Evolutionary conservation across 805 yeast genomes (phyloP).

Genomic region (Yamadazyma tumulicola): DNA sequence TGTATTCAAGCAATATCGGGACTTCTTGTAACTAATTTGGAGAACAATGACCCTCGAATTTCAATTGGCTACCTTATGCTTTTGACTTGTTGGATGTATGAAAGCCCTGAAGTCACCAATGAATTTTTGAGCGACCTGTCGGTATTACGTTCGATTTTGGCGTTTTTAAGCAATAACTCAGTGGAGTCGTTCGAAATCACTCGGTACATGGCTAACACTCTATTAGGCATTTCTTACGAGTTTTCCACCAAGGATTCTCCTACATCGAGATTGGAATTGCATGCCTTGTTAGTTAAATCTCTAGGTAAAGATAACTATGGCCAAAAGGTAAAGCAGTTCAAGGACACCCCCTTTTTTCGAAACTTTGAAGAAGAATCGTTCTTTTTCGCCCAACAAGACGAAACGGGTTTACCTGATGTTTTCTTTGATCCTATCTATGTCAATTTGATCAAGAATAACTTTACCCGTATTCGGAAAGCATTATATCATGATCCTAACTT

Average conservation of each 20-base stretch:
- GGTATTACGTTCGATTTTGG: conserved; percentile 61
- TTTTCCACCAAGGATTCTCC: conserved; percentile 66
- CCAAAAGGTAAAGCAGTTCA: conserved; percentile 68
- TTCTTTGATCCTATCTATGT: conserved; percentile 68
- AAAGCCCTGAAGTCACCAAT: conserved; percentile 68
- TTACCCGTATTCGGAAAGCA: conserved; percentile 61
- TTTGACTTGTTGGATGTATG: conserved; percentile 72
- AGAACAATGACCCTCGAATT: conserved; percentile 64
- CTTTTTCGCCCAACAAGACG: conserved; percentile 56
- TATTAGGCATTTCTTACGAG: conserved; percentile 78
- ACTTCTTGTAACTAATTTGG: conserved; percentile 61
- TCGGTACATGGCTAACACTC: conserved; percentile 68
- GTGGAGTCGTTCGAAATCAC: conserved; percentile 51
- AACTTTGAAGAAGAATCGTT: conserved; percentile 52
- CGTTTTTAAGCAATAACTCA: conserved; percentile 50
- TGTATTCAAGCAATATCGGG: conserved; percentile 78
- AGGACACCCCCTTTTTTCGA: conserved; percentile 53
- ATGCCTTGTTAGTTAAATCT: conserved; percentile 60
- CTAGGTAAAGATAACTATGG: conserved; percentile 79
- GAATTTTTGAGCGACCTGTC: conserved; percentile 70
- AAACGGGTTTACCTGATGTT: conserved; percentile 83
- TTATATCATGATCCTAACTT: conserved; percentile 68
- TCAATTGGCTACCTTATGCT: conserved; percentile 76
- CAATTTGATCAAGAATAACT: conserved; percentile 64
- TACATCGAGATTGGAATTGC: conserved; percentile 55